These are phyloP conservation scores for Phytophthora sojae DNA, from an alignment of 352 stramenopile genomes.

Conservation along the genomic window DNA sequence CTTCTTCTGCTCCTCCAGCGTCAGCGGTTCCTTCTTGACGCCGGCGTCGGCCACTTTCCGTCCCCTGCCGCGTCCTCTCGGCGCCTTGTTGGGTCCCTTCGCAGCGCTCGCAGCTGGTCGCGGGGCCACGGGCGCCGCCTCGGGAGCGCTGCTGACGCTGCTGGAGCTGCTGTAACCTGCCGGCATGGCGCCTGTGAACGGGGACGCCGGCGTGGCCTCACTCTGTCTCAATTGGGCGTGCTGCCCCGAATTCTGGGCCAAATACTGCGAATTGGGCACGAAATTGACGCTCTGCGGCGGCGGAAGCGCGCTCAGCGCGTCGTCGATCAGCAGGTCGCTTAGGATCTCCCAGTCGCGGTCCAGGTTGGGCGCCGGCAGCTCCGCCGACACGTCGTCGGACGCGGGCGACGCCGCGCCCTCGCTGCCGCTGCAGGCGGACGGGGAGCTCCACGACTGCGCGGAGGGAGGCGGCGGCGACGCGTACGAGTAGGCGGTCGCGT, in stretches of 20 bases:
- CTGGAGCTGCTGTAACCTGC: constrained; percentile 15
- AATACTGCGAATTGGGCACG: too few species aligned
- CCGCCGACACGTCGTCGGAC: constrained; percentile 6
- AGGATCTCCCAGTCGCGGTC: constrained; percentile 64
- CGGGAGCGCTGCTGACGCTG: constrained; percentile 9
- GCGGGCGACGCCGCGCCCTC: constrained; percentile 14
- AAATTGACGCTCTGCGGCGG: constrained; percentile 3
- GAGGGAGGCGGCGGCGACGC: not conserved
- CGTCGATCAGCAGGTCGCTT: constrained; percentile 62
- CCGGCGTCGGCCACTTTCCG: constrained; percentile 3
- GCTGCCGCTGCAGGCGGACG: constrained; percentile 25
- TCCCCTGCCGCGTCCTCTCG: constrained; percentile 22
- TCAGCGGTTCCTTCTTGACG: constrained; percentile 34
- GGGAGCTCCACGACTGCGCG: constrained; percentile 10
- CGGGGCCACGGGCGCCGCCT: not conserved
- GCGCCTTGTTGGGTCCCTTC: constrained; percentile 7
- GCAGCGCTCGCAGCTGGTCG: not conserved
- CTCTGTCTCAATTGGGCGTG: constrained; percentile 4
- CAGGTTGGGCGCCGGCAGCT: constrained; percentile 3
- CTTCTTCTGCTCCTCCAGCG: constrained; percentile 70
- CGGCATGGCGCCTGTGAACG: constrained; percentile 18
- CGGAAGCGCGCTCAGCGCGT: constrained; percentile 37
- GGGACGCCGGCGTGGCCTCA: constrained; percentile 20
- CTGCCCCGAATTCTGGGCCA: too few species aligned
- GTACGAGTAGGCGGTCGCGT: constrained; percentile 5